A percentile compares a stretch with the other conserved stretches of the same genome.
Evolutionary conservation across 768 basidiomycete genomes (phyloP).

Genomic region (Pleurotus pulmonarius): DNA sequence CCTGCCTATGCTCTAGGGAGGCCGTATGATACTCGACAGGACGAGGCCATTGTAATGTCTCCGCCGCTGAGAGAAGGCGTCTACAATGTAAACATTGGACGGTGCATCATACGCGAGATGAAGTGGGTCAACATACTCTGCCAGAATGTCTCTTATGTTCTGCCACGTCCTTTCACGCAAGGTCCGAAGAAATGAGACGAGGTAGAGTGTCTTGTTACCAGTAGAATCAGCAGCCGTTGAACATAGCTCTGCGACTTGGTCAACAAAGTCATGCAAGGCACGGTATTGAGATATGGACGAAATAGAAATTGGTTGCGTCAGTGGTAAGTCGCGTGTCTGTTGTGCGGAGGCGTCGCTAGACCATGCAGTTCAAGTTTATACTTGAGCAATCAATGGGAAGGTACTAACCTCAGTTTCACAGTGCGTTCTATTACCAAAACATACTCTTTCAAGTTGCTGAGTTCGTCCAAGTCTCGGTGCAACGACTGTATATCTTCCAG

Average conservation of each 20-base stretch:
- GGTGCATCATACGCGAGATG: not conserved
- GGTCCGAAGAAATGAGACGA: constrained; percentile 58
- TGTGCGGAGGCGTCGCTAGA: constrained; percentile 56
- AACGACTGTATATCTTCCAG: constrained; percentile 80
- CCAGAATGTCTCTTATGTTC: constrained; percentile 64
- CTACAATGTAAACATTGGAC: constrained; percentile 32
- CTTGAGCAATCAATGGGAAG: not conserved
- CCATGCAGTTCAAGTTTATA: constrained; percentile 8
- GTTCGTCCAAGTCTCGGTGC: constrained; percentile 72
- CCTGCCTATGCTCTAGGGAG: constrained; percentile 44
- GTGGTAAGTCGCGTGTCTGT: constrained; percentile 39
- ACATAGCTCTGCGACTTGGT: constrained; percentile 42
- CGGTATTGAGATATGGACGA: constrained; percentile 55
- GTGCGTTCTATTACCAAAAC: constrained; percentile 70
- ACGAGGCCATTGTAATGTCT: constrained; percentile 83
- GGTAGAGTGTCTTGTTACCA: constrained; percentile 48
- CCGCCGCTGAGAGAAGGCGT: constrained; percentile 57
- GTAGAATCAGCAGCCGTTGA: constrained; percentile 40
- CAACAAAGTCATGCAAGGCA: constrained; percentile 58
- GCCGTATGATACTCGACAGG: constrained; percentile 60
- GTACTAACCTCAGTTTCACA: constrained; percentile 64
- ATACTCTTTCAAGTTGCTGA: constrained; percentile 74
- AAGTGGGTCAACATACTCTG: constrained; percentile 24
- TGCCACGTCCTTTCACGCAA: constrained; percentile 74
- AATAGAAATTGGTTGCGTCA: constrained; percentile 35